These are phyloP conservation scores for Ophiocordyceps camponoti-saundersi DNA, from an alignment of 2,329 filamentous ascomycete genomes.

Conservation along the genomic window DNA sequence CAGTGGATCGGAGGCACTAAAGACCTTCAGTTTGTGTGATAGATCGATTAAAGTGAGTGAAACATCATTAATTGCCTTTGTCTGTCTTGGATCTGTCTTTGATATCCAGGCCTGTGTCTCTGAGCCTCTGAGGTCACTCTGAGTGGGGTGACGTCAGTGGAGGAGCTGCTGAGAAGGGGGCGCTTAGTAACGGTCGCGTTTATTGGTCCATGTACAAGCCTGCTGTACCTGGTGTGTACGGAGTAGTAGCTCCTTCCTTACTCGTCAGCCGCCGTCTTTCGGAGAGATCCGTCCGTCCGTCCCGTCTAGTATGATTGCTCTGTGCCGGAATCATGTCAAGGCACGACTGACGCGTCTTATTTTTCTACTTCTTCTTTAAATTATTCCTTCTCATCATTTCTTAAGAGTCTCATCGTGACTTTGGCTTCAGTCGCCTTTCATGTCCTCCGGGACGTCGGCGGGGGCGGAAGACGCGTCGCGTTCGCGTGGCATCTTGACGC, in stretches of 20 bases:
- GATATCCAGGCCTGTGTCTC: neutral
- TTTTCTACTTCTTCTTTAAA: neutral
- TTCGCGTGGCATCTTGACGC: conserved; percentile 22
- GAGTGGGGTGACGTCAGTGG: neutral
- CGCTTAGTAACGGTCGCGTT: too few species aligned
- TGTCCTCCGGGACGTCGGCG: conserved; percentile 15
- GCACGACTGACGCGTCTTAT: neutral
- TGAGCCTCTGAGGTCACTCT: too few species aligned
- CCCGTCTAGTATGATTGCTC: too few species aligned
- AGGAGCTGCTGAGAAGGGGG: neutral
- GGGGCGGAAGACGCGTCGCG: conserved; percentile 31
- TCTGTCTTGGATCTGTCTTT: too few species aligned
- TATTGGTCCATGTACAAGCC: too few species aligned
- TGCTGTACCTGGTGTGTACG: too few species aligned
- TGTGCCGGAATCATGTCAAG: neutral
- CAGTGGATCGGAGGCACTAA: too few species aligned
- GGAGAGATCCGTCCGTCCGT: too few species aligned
- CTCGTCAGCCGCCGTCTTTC: too few species aligned
- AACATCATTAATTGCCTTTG: neutral
- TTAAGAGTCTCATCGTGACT: too few species aligned
- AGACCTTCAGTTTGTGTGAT: too few species aligned
- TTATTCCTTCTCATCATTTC: neutral
- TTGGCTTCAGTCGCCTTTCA: conserved; percentile 3
- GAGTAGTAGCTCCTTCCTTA: too few species aligned
- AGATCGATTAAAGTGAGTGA: neutral